Evolutionary conservation across 2,329 filamentous ascomycete species (phyloP).

Genomic region (Neonectria coccinea): DNA sequence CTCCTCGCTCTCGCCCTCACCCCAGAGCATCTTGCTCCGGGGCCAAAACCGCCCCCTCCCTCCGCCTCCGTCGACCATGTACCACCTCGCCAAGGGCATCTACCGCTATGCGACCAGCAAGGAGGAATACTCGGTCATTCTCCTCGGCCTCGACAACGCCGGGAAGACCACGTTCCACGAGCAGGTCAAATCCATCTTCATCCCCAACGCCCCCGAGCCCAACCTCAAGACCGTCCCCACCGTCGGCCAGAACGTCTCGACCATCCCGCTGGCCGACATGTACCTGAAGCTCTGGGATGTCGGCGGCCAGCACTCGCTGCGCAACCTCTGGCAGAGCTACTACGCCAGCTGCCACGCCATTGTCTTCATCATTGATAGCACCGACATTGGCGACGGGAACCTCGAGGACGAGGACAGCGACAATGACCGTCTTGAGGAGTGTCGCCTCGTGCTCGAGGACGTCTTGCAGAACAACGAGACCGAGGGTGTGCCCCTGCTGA

Average conservation of each 20-base stretch:
- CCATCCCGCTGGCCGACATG: constrained; percentile 90
- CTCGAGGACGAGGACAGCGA: constrained; percentile 62
- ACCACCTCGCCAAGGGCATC: constrained; percentile 93
- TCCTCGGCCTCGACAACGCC: constrained; percentile 97
- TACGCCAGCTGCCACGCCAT: constrained; percentile 95
- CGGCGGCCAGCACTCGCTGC: constrained; percentile 89
- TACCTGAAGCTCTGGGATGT: constrained; percentile 99
- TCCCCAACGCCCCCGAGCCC: constrained; percentile 69
- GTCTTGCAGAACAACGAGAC: constrained; percentile 89
- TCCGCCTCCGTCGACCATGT: constrained; percentile 69
- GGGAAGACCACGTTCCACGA: constrained; percentile 98
- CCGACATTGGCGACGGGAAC: constrained; percentile 88
- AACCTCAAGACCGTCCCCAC: constrained; percentile 92
- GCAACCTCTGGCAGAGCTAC: constrained; percentile 95
- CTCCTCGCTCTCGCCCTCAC: constrained; percentile 2
- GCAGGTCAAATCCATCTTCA: constrained; percentile 92
- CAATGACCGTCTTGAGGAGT: constrained; percentile 83
- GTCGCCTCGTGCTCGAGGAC: constrained; percentile 87
- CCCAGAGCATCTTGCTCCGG: constrained; percentile 21
- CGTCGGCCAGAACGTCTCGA: constrained; percentile 95
- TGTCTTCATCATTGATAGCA: constrained; percentile 96
- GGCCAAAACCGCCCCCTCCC: neutral
- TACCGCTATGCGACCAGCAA: constrained; percentile 97
- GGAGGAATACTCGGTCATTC: constrained; percentile 98
- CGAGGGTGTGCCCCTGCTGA: constrained; percentile 89